Base-by-base conservation (phyloP, 2,329 filamentous ascomycete species). In the Ophiocordyceps australis region DNA sequence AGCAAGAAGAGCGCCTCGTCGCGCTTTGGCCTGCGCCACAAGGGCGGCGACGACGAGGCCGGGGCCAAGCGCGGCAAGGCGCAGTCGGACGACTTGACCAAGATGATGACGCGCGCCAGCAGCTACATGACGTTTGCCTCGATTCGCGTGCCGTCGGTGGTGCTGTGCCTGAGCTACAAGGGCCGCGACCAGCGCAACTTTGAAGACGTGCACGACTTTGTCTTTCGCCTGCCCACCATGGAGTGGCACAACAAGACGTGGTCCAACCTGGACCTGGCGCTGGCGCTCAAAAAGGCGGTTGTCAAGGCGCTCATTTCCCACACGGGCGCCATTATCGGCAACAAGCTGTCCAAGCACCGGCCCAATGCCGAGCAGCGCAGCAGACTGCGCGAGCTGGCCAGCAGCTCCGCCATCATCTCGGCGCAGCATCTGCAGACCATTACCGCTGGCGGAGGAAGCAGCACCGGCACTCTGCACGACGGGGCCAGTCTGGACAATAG, bases 201-300 rank as follows among this genome's bases (percentile, higher is more conserved):
- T 30, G 83, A 94, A 53, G 91, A 98, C 49, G 77, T 98, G 11
- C 86, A 98, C 51, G 77, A 95, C 44, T 91, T 98, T 38, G 89
- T 98, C 25, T 98, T 98, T 65, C 74, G 82, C 18, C 70, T 98
- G 53, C 89, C 89, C 4, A 77, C 79, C 3, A 74, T 98, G 24
- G 89, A 98, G 47, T 95, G 93, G 55, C 73, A 82, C 35, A 98
- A 98, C 62, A 98, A 98, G 59, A 95, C 85, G 7, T 98, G 89
- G 89, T 94, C 83, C 6, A 98, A 95, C 46, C 65, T 98, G 6
- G 89, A 98, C 42, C 68, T 98, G 8, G 85, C 86, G 1, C 62
- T 95, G 24, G 78, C 83, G 10, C 63, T 98, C 28, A 95, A 98
- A 56, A 91, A 85, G 45, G 85, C 92, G 24, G 79, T 95, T 30